These are phyloP conservation scores for Psophocarpus tetragonolobus DNA, from an alignment of 306 rosid species.

Conservation along the genomic window DNA sequence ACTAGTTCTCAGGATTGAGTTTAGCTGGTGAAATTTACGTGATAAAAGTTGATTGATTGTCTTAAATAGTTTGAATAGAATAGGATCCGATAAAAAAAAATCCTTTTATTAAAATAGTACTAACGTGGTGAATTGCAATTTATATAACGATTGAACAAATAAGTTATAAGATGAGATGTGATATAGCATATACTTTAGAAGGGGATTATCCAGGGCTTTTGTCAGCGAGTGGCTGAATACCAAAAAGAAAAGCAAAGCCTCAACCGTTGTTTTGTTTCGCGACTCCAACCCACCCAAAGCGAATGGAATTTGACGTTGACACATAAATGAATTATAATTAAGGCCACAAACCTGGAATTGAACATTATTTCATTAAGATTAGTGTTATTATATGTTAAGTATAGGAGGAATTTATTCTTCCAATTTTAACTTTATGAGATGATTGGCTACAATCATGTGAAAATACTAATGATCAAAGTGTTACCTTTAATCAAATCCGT, in stretches of 20 bases:
- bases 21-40: no score
- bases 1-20: no score
- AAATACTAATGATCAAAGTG: not conserved
- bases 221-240: constrained; percentile 47
- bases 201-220: constrained; percentile 41
- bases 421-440: constrained; percentile 37
- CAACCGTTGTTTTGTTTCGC: constrained; percentile 29
- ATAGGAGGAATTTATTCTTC: constrained; percentile 26
- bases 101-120: not conserved
- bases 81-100: no score
- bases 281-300: constrained; percentile 28
- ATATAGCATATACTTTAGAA: constrained; percentile 23
- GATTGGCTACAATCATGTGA: constrained; percentile 47
- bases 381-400: not conserved
- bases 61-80: no score
- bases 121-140: not conserved
- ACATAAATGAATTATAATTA: constrained; percentile 18
- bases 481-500: constrained; percentile 6
- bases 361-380: constrained; percentile 6
- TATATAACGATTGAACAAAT: constrained; percentile 25
- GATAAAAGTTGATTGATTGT: no score
- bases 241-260: constrained; percentile 19
- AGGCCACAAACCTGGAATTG: not conserved
- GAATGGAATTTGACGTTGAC: constrained; percentile 56
- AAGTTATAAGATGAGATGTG: constrained; percentile 26